Evolutionary conservation across 2,329 filamentous ascomycete species (phyloP).

Genomic region (Cordyceps cicadae): DNA sequence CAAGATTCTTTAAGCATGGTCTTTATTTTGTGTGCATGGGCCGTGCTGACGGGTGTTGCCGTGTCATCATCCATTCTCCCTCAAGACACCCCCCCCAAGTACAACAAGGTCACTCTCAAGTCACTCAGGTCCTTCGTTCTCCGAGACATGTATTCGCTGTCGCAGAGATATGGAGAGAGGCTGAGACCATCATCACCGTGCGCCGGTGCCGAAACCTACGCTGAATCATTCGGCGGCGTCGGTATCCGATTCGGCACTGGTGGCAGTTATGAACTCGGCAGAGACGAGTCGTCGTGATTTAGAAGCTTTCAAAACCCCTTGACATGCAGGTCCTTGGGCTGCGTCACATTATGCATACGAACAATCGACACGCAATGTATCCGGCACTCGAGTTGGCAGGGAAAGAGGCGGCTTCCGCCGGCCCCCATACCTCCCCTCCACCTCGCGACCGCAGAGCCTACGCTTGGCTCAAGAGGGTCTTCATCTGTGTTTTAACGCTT

Average conservation of each 20-base stretch:
- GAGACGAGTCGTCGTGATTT: background rate
- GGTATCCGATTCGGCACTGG: background rate
- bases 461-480: background rate
- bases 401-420: background rate
- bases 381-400: background rate
- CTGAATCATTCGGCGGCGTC: background rate
- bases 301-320: background rate
- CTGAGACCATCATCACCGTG: background rate
- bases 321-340: background rate
- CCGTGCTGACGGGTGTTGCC: too few species aligned
- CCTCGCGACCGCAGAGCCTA: background rate
- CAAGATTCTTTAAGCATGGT: background rate
- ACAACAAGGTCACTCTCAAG: background rate
- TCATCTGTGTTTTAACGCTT: background rate
- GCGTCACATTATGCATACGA: too few species aligned
- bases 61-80: background rate
- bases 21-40: too few species aligned
- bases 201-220: background rate
- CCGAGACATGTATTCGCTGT: background rate
- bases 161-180: background rate
- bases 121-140: background rate
- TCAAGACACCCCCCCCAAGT: background rate
- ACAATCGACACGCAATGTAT: background rate
- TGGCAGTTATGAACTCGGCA: background rate
- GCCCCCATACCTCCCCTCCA: background rate